Conservation (phyloP, 2,329 filamentous ascomycete species). For the Ophiocordyceps australis region DNA sequence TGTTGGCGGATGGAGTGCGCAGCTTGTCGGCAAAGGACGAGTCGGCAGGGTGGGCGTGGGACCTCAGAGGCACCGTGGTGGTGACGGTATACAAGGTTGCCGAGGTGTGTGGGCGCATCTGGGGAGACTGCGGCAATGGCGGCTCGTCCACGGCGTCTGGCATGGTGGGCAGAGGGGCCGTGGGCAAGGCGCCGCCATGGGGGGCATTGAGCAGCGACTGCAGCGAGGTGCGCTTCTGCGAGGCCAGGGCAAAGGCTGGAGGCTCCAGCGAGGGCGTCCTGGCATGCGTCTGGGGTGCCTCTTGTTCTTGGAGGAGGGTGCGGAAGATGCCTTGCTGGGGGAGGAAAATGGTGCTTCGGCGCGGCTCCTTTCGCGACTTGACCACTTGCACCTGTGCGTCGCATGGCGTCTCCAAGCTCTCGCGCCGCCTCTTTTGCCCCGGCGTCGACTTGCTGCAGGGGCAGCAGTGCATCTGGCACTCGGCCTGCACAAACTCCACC, state of each 20-base stretch:
- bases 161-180: slow-evolving; percentile 19
- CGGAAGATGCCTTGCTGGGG: slow-evolving; percentile 46
- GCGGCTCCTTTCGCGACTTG: slow-evolving; percentile 19
- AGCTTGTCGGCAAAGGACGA: slow-evolving; percentile 25
- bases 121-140: slow-evolving; percentile 7
- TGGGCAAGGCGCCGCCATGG: slow-evolving; percentile 16
- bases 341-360: slow-evolving; percentile 36
- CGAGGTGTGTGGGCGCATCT: slow-evolving; percentile 24
- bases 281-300: slow-evolving; percentile 22
- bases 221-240: slow-evolving; percentile 36
- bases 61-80: slow-evolving; percentile 32
- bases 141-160: slow-evolving; percentile 5
- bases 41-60: slow-evolving; percentile 17
- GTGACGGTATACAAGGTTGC: slow-evolving; percentile 26
- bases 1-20: slow-evolving; percentile 22
- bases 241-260: slow-evolving; percentile 35
- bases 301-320: slow-evolving; percentile 36
- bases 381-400: slow-evolving; percentile 2
- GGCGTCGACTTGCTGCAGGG: slow-evolving; percentile 27
- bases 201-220: slow-evolving; percentile 43
- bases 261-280: slow-evolving; percentile 45
- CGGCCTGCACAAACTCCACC: slow-evolving; percentile 58
- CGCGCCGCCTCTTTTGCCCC: slow-evolving; percentile 5
- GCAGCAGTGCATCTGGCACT: slow-evolving; percentile 53
- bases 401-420: slow-evolving; percentile 3